Percentiles rank a stretch among this genome's conserved stretches.
phyloP scores from a whole-genome alignment of 306 rosid genomes.

The Dalbergia cochinchinensis region DNA sequence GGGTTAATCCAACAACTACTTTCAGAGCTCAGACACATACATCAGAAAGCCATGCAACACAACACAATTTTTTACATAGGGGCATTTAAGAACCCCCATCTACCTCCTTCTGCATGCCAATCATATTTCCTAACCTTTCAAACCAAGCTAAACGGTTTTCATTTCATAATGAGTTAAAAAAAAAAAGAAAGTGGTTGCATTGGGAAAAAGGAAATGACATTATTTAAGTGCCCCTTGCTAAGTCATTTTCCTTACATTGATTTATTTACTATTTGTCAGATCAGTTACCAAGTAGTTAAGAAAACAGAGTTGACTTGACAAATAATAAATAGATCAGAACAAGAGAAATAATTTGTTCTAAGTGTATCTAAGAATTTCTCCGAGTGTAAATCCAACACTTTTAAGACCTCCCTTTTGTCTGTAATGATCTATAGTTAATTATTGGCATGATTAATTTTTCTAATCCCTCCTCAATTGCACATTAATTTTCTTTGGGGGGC shows the following conservation, averaged over 20 bases:
- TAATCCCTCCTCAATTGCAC: conserved; percentile 38
- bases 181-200: conserved; percentile 47
- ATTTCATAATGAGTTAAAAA: conserved; percentile 45
- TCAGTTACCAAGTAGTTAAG: too few relatives aligned
- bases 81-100: conserved; percentile 61
- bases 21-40: conserved; percentile 46
- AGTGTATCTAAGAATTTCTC: too few relatives aligned
- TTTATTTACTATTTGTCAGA: too few relatives aligned
- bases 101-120: conserved; percentile 54
- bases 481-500: conserved; percentile 43
- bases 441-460: not conserved
- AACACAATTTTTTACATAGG: not conserved
- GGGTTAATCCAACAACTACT: conserved; percentile 46
- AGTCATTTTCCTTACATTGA: too few relatives aligned
- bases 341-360: too few relatives aligned
- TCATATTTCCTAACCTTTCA: conserved; percentile 55
- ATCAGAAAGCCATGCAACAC: conserved; percentile 35
- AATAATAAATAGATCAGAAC: not conserved
- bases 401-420: conserved; percentile 36
- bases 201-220: conserved; percentile 32
- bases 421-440: conserved; percentile 14
- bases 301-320: too few relatives aligned
- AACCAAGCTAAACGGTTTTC: conserved; percentile 50
- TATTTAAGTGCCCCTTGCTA: conserved; percentile 1
- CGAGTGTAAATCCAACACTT: conserved; percentile 31